Base-by-base conservation (phyloP, 1,284 basidiomycete species). In the Somion occarium region DNA sequence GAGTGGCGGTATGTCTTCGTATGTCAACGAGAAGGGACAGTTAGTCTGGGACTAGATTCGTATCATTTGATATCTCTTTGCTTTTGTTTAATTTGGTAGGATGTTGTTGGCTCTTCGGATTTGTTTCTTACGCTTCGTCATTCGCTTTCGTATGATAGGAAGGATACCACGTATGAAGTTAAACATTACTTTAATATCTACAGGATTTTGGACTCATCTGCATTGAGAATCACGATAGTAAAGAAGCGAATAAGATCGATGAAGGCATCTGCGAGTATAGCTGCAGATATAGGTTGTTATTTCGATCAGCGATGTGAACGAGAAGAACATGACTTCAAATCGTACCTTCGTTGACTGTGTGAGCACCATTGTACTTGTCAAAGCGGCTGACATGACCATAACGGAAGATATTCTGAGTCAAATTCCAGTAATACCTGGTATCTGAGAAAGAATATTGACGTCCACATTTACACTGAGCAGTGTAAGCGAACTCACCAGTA, bases 261-360 rank as follows among this genome's bases (percentile, higher is more conserved):
- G 49, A 76, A 69, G 30, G 63, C 69, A 24, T 69, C 65, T 1
- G 65, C 66, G 2, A 60, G 56, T 11, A 76, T 58, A 3, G 69
- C 78, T 78, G 51, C 9, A 20, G 19, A 51, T 42, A 20, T 42
- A n/a, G 12, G 39, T 42, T 9, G 12, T 22, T 5, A 38, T n/a
- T n/a, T 5, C 30, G 22, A 15, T 47, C 9, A 47, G 24, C 45
- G 37, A n/a, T 38, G n/a, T 4, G 18, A 13, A 19, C 11, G 12
- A 38, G 13, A 5, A 18, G 13, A 41, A 9, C 19, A 15, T 7
- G 9, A 11, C 11, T 9, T 11, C 5, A 19, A 41, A 22, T 9
- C 39, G 18, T 22, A 64, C 72, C 64, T 65, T 77, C 76, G 43
- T 78, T 70, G 9, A 75, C 67, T 0, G 88, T 88, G 63, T 90